Evolutionary conservation across 176 grass and related monocot genomes (phyloP).

Genomic region (Oryza meyeriana): DNA sequence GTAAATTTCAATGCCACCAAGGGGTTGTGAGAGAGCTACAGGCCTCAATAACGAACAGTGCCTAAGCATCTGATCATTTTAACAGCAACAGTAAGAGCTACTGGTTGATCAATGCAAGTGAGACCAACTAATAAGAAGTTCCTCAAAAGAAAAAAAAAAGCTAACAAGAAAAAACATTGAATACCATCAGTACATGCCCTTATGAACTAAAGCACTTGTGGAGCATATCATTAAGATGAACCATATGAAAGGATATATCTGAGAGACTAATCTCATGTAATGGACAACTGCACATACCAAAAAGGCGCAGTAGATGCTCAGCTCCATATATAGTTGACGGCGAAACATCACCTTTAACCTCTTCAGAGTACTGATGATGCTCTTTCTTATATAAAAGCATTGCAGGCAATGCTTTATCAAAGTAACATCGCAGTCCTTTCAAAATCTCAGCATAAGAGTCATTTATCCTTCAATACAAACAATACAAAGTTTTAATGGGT

Average conservation of each 20-base stretch:
- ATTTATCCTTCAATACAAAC: slow-evolving; percentile 60
- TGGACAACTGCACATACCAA: slow-evolving; percentile 64
- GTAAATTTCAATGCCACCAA: no score
- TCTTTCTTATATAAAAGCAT: slow-evolving; percentile 98
- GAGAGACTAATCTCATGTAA: slow-evolving; percentile 15
- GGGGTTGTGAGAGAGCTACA: no score
- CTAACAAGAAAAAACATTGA: neutral
- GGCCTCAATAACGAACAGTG: no score
- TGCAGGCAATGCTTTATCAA: slow-evolving; percentile 91
- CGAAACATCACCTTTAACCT: slow-evolving; percentile 57
- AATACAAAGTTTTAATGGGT: slow-evolving; percentile 15
- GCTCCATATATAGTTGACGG: slow-evolving; percentile 94
- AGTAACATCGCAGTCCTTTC: slow-evolving; percentile 90
- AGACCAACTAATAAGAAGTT: neutral
- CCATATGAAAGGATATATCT: neutral
- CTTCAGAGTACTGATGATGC: slow-evolving; percentile 66
- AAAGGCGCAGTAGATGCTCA: slow-evolving; percentile 93
- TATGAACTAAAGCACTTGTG: neutral
- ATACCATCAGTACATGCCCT: neutral
- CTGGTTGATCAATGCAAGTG: neutral
- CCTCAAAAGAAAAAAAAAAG: neutral
- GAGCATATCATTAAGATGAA: neutral
- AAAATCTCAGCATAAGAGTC: slow-evolving; percentile 83
- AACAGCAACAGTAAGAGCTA: neutral
- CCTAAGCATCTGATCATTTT: neutral